Evolutionary conservation across 2,329 filamentous ascomycete genomes (phyloP), one percentile per base, ranked within the genome.

Genomic region (Colletotrichum sp.): DNA sequence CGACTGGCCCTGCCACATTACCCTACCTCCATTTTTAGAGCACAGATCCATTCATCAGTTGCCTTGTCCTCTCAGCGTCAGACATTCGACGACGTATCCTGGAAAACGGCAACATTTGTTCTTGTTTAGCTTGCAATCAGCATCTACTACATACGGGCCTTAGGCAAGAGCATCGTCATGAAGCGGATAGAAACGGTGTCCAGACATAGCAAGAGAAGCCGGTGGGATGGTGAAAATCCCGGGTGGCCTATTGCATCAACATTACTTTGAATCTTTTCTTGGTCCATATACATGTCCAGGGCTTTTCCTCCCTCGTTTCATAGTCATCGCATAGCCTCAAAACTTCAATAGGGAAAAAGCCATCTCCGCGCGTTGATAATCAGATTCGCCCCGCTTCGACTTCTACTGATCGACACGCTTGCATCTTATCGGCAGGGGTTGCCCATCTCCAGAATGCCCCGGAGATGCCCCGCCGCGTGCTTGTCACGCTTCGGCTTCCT

Each of bases 401-500:
- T 67, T 34, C 28, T 25, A 68, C 13, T 28, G 11, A 68, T 68
- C 52, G 27, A 22, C 30, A 60, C 52, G 19, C 39, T 61, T 63
- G 57, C 63, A 48, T 63, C 39, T 75, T 64, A 63, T 55, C 30
- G 60, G 44, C 67, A 60, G 36, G 32, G 19, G 15, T 22, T 19
- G 25, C 30, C 30, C 44, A 57, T 63, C 60, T 34, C 22, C 30
- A 60, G 19, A 16, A 27, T 34, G 12, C 12, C 27, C 39, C 68
- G 19, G 27, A 48, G 15, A 52, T 61, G 34, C 12, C 68, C 44
- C 30, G 60, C 60, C 52, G 36, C 13, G 28, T 60, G 78, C 28
- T 74, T 80, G 59, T 80, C 83, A 60, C 22, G 61, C 61, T 27
- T 83, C 82, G 22, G 77, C 81, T n/a, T 79, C 82, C 13, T 82